A percentile compares a stretch with the other conserved stretches of the same genome.
These are phyloP conservation scores for Eutypella sp. DNA, from an alignment of 2,329 filamentous ascomycete species.

Conservation along the genomic window DNA sequence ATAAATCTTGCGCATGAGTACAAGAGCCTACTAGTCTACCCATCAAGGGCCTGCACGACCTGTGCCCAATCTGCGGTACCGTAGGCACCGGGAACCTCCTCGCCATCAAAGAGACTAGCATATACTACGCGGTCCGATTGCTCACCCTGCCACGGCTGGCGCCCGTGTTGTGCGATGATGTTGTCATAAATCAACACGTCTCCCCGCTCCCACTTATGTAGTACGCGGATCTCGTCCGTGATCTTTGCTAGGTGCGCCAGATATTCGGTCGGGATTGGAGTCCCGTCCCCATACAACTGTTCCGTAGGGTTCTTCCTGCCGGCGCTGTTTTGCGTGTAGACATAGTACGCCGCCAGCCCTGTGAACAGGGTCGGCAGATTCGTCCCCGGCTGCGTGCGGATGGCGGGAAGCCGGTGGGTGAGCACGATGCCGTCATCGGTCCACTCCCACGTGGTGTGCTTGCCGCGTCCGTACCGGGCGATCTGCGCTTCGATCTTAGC, in stretches of 20 bases:
- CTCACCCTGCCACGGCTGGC: constrained; percentile 42
- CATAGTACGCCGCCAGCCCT: constrained; percentile 40
- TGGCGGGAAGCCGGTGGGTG: constrained; percentile 39
- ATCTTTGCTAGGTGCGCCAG: constrained; percentile 36
- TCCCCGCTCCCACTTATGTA: constrained; percentile 42
- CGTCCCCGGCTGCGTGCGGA: constrained; percentile 41
- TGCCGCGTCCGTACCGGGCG: constrained; percentile 37
- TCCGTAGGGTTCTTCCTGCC: constrained; percentile 29
- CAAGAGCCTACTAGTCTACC: too few relatives aligned
- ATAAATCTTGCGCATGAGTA: too few relatives aligned
- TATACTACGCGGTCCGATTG: constrained; percentile 40
- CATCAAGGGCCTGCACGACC: constrained; percentile 38
- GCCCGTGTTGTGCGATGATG: constrained; percentile 42
- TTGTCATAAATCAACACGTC: constrained; percentile 47
- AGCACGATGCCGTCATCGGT: constrained; percentile 35
- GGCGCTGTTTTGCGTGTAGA: constrained; percentile 23
- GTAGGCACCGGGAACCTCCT: constrained; percentile 39
- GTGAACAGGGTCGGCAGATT: constrained; percentile 42
- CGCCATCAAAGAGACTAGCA: constrained; percentile 43
- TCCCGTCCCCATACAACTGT: constrained; percentile 41
- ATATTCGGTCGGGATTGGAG: constrained; percentile 41
- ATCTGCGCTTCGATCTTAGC: constrained; percentile 46
- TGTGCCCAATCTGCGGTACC: constrained; percentile 38
- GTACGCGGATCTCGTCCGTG: constrained; percentile 43
- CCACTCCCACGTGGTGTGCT: constrained; percentile 45